phyloP scores from a whole-genome alignment of 2,329 filamentous ascomycete genomes.

The Colletotrichum abscissum region DNA sequence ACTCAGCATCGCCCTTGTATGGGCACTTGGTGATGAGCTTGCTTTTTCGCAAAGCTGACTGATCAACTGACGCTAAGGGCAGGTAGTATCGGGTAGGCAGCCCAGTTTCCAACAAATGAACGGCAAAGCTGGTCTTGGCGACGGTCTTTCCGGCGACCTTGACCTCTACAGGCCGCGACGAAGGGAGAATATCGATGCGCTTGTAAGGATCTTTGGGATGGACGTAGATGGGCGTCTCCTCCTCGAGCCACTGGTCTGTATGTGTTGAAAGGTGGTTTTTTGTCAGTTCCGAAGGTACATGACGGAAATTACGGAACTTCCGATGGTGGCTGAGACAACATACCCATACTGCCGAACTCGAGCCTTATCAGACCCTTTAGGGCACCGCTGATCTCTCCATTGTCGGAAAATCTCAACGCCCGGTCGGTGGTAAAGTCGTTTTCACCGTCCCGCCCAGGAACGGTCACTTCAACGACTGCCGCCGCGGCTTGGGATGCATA shows the following conservation, averaged over 20 bases:
- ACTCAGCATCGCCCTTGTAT: slow-evolving; percentile 75
- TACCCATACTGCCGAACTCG: slow-evolving; percentile 50
- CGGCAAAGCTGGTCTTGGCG: slow-evolving; percentile 55
- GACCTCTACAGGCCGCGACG: slow-evolving; percentile 63
- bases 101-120: slow-evolving; percentile 71
- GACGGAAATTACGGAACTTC: background rate
- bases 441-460: slow-evolving; percentile 40
- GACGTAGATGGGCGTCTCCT: slow-evolving; percentile 67
- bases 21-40: slow-evolving; percentile 68
- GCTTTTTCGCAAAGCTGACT: slow-evolving; percentile 58
- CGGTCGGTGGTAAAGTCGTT: slow-evolving; percentile 44
- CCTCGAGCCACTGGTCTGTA: slow-evolving; percentile 59
- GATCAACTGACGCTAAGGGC: slow-evolving; percentile 61
- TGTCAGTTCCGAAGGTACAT: background rate
- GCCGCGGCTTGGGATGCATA: slow-evolving; percentile 36
- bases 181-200: slow-evolving; percentile 70
- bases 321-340: background rate
- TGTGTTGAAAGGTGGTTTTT: background rate
- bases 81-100: slow-evolving; percentile 71
- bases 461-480: slow-evolving; percentile 45
- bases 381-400: slow-evolving; percentile 46
- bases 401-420: slow-evolving; percentile 52
- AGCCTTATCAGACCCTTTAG: slow-evolving; percentile 47
- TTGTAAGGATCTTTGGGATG: slow-evolving; percentile 78
- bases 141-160: slow-evolving; percentile 58